Conservation (phyloP, 192 early-diverging fungal genomes). For the Lobosporangium transversale region DNA sequence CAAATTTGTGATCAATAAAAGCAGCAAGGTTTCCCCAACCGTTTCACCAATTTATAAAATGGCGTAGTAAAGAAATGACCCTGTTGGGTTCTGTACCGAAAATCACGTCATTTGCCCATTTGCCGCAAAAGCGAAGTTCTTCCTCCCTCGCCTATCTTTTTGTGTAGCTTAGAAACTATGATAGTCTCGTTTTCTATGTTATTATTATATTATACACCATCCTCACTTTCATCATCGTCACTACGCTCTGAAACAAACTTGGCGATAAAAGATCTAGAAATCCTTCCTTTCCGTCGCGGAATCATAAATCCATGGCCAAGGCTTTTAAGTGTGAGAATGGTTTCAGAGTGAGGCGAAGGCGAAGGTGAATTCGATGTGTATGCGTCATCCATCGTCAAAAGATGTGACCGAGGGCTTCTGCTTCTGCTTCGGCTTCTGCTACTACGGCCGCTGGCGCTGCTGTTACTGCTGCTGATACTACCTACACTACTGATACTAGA, state of each 20-base stretch:
- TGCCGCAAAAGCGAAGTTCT: no score
- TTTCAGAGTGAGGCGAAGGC: conserved; percentile 5
- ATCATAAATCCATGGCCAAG: conserved; percentile 39
- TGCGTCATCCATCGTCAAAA: conserved; percentile 23
- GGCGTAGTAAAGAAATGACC: no score
- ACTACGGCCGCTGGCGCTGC: background rate
- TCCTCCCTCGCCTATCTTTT: no score
- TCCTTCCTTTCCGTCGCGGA: conserved; percentile 20
- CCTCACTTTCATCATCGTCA: conserved; percentile 3
- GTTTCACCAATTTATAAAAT: no score
- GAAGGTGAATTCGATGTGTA: conserved; percentile 4
- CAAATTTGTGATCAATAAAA: no score
- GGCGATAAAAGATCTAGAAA: conserved; percentile 22
- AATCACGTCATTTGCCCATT: no score
- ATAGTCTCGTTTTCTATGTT: no score
- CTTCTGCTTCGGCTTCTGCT: conserved; percentile 7
- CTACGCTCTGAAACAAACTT: conserved; percentile 35
- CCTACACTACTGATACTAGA: background rate
- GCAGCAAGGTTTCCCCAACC: no score
- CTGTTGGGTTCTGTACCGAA: no score
- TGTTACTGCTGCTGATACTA: background rate
- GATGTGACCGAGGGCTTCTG: conserved; percentile 2
- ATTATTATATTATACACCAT: background rate
- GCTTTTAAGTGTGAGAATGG: conserved; percentile 1
- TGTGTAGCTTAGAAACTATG: no score